Conservation (phyloP, 345 rosid species). For the Capsella bursapastoris region DNA sequence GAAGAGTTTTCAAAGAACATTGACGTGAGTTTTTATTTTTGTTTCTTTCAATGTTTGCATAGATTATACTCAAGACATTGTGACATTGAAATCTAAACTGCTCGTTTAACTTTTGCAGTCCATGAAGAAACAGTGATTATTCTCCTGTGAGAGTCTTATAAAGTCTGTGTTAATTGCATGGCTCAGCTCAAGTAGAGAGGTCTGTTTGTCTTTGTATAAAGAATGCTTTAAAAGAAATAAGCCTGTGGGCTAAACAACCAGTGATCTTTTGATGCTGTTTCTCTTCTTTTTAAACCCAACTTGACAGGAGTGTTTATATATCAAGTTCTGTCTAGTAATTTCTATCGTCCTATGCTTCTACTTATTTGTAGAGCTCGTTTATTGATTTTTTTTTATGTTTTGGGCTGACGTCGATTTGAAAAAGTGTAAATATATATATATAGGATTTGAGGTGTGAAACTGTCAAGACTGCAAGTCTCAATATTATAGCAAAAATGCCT, state of each 20-base stretch:
- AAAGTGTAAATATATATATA: too few relatives aligned
- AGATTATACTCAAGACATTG: background rate
- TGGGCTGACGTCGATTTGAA: background rate
- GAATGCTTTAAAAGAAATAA: constrained; percentile 15
- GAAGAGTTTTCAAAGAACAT: constrained; percentile 59
- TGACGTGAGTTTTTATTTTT: constrained; percentile 36
- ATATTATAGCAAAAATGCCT: background rate
- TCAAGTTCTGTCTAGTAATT: background rate
- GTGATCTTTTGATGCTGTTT: background rate
- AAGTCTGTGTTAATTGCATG: background rate
- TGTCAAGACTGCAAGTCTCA: background rate
- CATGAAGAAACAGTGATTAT: constrained; percentile 29
- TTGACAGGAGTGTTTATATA: background rate
- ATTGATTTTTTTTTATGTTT: background rate
- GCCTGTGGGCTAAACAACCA: constrained; percentile 1
- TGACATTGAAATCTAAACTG: background rate
- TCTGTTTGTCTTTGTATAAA: background rate
- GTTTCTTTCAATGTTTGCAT: background rate
- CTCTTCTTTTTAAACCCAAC: too few relatives aligned
- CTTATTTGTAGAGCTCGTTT: background rate
- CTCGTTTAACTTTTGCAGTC: constrained; percentile 3
- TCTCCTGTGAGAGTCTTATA: background rate
- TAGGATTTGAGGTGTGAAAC: background rate
- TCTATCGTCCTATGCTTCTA: background rate
- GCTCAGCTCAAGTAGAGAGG: constrained; percentile 15